Evolutionary conservation across 176 grass and related monocot genomes (phyloP).

Genomic region (Phoenix dactylifera): DNA sequence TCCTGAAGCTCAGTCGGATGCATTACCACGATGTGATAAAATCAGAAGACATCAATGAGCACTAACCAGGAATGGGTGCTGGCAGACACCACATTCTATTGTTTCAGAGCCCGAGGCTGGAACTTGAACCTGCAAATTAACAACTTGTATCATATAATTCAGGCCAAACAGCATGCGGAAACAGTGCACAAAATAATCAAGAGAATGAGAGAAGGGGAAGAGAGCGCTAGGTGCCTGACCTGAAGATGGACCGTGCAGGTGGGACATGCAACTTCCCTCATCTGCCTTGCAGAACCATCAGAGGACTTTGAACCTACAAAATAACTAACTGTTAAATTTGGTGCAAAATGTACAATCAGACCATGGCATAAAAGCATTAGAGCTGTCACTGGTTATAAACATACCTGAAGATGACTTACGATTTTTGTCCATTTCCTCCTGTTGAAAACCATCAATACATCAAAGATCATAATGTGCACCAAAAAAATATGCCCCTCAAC

Average conservation of each 20-base stretch:
- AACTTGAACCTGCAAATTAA: constrained; percentile 78
- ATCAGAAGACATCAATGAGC: constrained; percentile 34
- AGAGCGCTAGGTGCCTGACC: constrained; percentile 19
- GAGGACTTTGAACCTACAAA: constrained; percentile 44
- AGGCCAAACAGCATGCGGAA: too few species aligned
- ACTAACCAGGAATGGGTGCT: constrained; percentile 90
- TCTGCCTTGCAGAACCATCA: constrained; percentile 48
- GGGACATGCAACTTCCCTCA: constrained; percentile 88
- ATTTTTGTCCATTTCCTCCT: constrained; percentile 99
- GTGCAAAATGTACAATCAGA: too few species aligned
- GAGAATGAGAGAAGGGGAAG: too few species aligned
- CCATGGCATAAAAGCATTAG: neutral
- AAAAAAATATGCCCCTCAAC: too few species aligned
- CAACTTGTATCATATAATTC: too few species aligned
- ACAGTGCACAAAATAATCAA: too few species aligned
- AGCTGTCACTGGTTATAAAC: neutral
- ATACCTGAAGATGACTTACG: constrained; percentile 77
- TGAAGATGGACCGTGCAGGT: constrained; percentile 93
- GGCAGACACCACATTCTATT: constrained; percentile 86
- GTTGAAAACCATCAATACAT: constrained; percentile 16
- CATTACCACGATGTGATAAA: too few species aligned
- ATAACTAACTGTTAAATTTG: neutral
- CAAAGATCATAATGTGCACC: neutral
- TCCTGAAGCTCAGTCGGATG: too few species aligned
- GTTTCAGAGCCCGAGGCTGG: constrained; percentile 78